Evolutionary conservation across 768 basidiomycete genomes (phyloP), one percentile per base, ranked within the genome.

Genomic region (Psilocybe azurescens): DNA sequence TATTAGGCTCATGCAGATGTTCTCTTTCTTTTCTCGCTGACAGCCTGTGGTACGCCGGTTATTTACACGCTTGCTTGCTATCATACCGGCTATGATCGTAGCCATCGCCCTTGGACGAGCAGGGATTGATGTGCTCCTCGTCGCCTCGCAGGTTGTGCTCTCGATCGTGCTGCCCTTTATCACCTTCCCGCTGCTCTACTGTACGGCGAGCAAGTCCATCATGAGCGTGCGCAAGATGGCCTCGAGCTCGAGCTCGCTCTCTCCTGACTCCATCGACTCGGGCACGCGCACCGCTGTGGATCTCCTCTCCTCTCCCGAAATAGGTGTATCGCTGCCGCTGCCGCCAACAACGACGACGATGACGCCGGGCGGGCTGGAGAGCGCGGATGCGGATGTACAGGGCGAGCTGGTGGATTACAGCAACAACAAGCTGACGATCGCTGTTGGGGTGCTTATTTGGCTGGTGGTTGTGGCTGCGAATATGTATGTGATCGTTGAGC

Each of bases 51-150:
- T 93, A 38, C 88, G 96, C 5, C 88, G 96, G n/a, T 75, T 96
- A 2, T 64, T 93, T 55, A 98, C 96, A 1, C 88, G 96, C 7
- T 74, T 89, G 4, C 77, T 98, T 30, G 89, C 92, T 3, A 86
- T 97, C 24, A 80, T 96, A 32, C 96, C 96, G 1, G 88, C 93
- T 10, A 84, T 94, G 74, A 81, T 83, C 5, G 90, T 97, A 44
- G 93, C 95, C 1, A 77, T 89, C 16, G 83, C 86, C 0, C 77
- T 90, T 11, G 96, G 95, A 1, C 75, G 83, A 46, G 64, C 69
- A 0, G 93, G 93, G 0, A 79, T 94, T 66, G 83, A 86, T 72
- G 79, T 82, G 5, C 80, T 94, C 56, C 84, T 94, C 24, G 86
- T 95, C 57, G 86, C 82, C 3, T 89, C 84, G 14, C 93, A 94